Conservation (phyloP, 495 filamentous ascomycete genomes). For the Cairneyella variabilis region DNA sequence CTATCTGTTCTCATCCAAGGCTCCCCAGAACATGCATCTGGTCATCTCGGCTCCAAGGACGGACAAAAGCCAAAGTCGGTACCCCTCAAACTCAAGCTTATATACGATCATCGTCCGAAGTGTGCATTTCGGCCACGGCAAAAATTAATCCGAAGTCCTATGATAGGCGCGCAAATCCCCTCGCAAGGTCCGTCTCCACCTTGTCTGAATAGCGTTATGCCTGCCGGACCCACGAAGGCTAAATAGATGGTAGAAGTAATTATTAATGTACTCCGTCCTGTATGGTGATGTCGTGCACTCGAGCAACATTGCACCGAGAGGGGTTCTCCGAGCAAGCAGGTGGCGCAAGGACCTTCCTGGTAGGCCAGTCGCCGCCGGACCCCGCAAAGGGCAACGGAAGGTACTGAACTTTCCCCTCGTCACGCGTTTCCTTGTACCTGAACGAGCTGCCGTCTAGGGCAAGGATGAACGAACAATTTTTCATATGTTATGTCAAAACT, state of each 20-base stretch:
- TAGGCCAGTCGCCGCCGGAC: too few relatives aligned
- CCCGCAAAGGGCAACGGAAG: too few relatives aligned
- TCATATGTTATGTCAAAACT: too few relatives aligned
- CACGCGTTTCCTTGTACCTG: conserved; percentile 8
- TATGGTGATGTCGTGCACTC: too few relatives aligned
- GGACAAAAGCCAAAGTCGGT: neutral
- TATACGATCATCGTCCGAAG: too few relatives aligned
- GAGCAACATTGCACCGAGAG: neutral
- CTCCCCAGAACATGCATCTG: too few relatives aligned
- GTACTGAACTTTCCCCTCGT: too few relatives aligned
- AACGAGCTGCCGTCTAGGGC: neutral
- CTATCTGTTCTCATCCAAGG: too few relatives aligned
- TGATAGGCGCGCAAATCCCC: conserved; percentile 13
- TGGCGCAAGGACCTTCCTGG: neutral
- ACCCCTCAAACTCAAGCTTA: neutral
- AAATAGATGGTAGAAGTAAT: too few relatives aligned
- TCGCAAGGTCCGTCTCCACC: neutral
- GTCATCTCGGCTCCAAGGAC: neutral
- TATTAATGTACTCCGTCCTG: too few relatives aligned
- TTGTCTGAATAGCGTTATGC: conserved; percentile 5
- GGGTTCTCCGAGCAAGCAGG: neutral
- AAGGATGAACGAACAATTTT: neutral
- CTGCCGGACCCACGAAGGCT: too few relatives aligned
- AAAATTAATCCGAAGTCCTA: neutral
- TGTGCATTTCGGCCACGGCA: conserved; percentile 46